Conservation (phyloP, 176 grass and related monocot genomes). For the Alloteropsis semialata region DNA sequence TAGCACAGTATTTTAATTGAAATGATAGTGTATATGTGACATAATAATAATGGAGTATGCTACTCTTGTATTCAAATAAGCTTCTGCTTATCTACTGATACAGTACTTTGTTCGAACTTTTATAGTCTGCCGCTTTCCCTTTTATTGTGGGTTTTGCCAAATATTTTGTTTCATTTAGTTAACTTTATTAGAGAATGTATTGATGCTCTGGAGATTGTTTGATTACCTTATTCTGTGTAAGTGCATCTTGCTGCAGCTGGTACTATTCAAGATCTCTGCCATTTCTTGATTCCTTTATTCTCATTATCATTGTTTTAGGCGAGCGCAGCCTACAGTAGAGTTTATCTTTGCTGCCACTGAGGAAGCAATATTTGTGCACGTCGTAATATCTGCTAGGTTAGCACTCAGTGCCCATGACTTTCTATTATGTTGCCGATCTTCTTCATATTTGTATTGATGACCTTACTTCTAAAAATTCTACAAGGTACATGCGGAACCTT, state of each 20-base stretch:
- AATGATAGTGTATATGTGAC: conserved; percentile 17
- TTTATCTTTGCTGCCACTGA: conserved; percentile 95
- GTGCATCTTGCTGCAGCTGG: conserved; percentile 9
- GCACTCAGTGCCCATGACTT: conserved; percentile 26
- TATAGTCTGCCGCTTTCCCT: not conserved
- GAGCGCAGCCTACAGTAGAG: conserved; percentile 81
- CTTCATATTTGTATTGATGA: conserved; percentile 11
- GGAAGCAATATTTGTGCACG: conserved; percentile 95
- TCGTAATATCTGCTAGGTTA: conserved; percentile 86
- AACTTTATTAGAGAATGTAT: conserved; percentile 16
- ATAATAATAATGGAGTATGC: not conserved
- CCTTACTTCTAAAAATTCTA: conserved; percentile 30
- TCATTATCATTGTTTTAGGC: conserved; percentile 54
- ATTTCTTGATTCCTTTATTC: conserved; percentile 42
- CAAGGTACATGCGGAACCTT: conserved; percentile 83
- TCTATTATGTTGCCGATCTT: conserved; percentile 13
- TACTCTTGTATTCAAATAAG: conserved; percentile 14
- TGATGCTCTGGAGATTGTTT: conserved; percentile 1
- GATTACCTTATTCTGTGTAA: conserved; percentile 15
- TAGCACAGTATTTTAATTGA: conserved; percentile 6
- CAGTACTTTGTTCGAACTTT: not conserved
- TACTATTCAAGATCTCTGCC: not conserved
- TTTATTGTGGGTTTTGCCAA: not conserved
- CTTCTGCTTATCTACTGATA: conserved; percentile 1
- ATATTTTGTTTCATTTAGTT: not conserved